Conservation (phyloP, 768 basidiomycete genomes). For the Boletus insuetus region DNA sequence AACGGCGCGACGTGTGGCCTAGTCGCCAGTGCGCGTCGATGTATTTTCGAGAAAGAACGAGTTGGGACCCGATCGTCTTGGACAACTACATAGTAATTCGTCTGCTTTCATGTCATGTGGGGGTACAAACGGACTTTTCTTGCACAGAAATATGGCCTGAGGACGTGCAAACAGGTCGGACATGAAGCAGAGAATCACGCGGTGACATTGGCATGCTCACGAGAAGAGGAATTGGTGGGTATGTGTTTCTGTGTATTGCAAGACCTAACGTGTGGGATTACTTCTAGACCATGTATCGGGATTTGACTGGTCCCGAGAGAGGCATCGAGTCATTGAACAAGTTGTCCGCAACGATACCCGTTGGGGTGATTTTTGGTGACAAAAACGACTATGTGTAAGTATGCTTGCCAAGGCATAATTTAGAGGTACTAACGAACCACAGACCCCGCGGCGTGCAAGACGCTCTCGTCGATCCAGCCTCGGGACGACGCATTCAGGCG, state of each 20-base stretch:
- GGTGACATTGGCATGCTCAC: constrained; percentile 55
- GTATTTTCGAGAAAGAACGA: constrained; percentile 35
- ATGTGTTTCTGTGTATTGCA: not conserved
- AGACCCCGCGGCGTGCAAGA: constrained; percentile 34
- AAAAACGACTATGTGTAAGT: constrained; percentile 53
- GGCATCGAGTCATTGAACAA: constrained; percentile 48
- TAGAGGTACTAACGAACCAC: not conserved
- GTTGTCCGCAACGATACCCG: constrained; percentile 39
- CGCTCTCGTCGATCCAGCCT: constrained; percentile 25
- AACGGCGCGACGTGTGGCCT: constrained; percentile 53
- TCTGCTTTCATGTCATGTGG: not conserved
- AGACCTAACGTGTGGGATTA: not conserved
- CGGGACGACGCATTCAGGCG: constrained; percentile 23
- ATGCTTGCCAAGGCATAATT: not conserved
- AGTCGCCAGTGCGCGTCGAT: constrained; percentile 40
- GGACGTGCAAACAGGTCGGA: constrained; percentile 33
- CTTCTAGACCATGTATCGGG: constrained; percentile 60
- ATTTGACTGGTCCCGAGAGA: constrained; percentile 50
- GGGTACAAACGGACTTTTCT: not conserved
- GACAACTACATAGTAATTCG: constrained; percentile 51
- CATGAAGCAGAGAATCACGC: constrained; percentile 31
- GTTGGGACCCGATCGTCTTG: constrained; percentile 56
- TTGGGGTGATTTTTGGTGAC: constrained; percentile 54
- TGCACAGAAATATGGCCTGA: constrained; percentile 46
- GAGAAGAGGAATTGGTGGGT: constrained; percentile 61